These are phyloP conservation scores for Suhomyces chickasaworum DNA, from an alignment of 1,139 yeast species.

Conservation along the genomic window DNA sequence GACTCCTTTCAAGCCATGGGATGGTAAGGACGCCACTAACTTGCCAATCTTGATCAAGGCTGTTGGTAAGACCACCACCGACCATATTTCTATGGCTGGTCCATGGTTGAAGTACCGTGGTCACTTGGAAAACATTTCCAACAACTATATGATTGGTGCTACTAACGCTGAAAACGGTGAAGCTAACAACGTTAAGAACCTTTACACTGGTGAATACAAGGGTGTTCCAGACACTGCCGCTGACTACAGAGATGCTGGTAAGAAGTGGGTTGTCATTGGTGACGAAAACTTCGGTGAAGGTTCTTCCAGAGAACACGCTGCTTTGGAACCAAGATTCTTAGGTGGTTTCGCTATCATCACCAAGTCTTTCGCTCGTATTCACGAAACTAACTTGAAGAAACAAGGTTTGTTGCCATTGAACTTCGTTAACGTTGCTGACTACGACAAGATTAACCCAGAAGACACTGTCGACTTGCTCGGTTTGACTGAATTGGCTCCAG, in stretches of 20 bases:
- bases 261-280: constrained; percentile 97
- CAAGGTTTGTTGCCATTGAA: constrained; percentile 81
- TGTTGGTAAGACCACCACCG: constrained; percentile 97
- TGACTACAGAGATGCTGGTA: constrained; percentile 90
- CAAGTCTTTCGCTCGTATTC: constrained; percentile 96
- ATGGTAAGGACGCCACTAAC: constrained; percentile 88
- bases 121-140: constrained; percentile 97
- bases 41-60: constrained; percentile 96
- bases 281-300: constrained; percentile 99
- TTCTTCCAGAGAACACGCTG: constrained; percentile 99
- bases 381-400: constrained; percentile 45
- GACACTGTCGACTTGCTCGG: constrained; percentile 91
- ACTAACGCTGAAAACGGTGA: constrained; percentile 94
- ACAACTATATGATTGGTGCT: constrained; percentile 99
- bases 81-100: constrained; percentile 99
- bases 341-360: constrained; percentile 98
- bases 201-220: constrained; percentile 85
- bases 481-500: constrained; percentile 86
- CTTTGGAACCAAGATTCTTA: constrained; percentile 98
- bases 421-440: constrained; percentile 84
- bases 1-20: constrained; percentile 68
- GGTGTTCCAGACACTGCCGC: constrained; percentile 97
- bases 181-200: constrained; percentile 90
- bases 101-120: constrained; percentile 99
- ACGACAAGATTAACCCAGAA: constrained; percentile 89